Percentiles rank a stretch among this genome's conserved stretches.
Evolutionary conservation across 2,329 filamentous ascomycete genomes (phyloP).

Genomic region (Trematosphaeria pertusa): DNA sequence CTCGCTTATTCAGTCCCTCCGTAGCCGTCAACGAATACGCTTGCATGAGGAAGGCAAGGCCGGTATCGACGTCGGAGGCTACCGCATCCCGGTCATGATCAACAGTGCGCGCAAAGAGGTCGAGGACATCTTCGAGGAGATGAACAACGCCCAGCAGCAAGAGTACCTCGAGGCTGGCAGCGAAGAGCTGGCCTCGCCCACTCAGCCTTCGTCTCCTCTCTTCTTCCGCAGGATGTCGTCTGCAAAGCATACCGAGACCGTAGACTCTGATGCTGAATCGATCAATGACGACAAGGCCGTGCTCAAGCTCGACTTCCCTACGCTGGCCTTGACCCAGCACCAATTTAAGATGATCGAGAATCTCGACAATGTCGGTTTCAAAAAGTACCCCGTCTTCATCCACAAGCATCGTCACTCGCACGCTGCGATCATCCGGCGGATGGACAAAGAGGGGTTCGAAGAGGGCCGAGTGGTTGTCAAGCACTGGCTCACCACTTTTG

Average conservation of each 20-base stretch:
- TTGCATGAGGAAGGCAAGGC: conserved; percentile 76
- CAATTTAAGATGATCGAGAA: conserved; percentile 87
- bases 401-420: conserved; percentile 79
- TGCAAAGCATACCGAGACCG: conserved; percentile 5
- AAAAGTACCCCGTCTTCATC: conserved; percentile 72
- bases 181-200: conserved; percentile 48
- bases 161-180: conserved; percentile 70
- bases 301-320: conserved; percentile 63
- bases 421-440: conserved; percentile 86
- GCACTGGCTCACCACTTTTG: conserved; percentile 83
- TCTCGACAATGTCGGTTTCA: conserved; percentile 69
- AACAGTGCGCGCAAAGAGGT: conserved; percentile 77
- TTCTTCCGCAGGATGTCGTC: conserved; percentile 16
- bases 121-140: conserved; percentile 77
- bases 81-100: conserved; percentile 73
- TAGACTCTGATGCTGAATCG: conserved; percentile 29
- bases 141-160: conserved; percentile 72
- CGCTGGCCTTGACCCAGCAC: conserved; percentile 75
- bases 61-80: conserved; percentile 71
- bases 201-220: conserved; percentile 24
- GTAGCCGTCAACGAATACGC: conserved; percentile 76
- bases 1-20: conserved; percentile 76
- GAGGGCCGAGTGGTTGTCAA: conserved; percentile 80
- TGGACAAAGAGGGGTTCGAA: conserved; percentile 67
- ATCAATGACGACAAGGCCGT: conserved; percentile 38